Evolutionary conservation across 2,329 filamentous ascomycete genomes (phyloP), one percentile per base, ranked within the genome.

Genomic region (Exophiala dermatitidis): DNA sequence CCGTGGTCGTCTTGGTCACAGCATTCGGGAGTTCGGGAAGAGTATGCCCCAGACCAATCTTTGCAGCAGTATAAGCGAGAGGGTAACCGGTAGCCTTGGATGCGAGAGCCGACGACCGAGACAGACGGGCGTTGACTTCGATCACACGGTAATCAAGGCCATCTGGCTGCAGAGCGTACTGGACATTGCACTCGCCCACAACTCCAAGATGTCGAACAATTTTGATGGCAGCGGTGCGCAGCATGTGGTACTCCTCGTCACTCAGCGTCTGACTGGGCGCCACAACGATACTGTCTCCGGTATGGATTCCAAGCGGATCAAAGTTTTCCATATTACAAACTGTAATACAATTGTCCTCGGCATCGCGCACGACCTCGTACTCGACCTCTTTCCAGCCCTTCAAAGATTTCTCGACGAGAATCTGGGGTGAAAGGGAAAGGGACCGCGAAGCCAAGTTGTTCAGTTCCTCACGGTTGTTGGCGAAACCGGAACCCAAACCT

Each of bases 271-370:
- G 93, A 74, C 87, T 93, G 46, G 93, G 93, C 38, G 93, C 93
- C 56, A 97, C 91, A 59, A 98, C 93, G 65, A 98, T 98, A 65
- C 90, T 96, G 77, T 98, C 93, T 74, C 93, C 93, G 44, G 93
- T 98, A 74, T 98, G 93, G 52, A 95, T 94, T 67, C 93, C 93
- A 36, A 98, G 82, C 61, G 93, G 93, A 68, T 97, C 93, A 66
- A 97, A 97, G 79, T 97, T 97, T 73, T 95, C 89, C 88, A 94
- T 94, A 76, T 94, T 97, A 79, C 91, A 97, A 64, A 97, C 91
- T 2, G 91, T 97, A 67, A 97, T 97, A 71, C 93, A 97, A 81
- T 98, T 98, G 80, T 97, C 94, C 71, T 88, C 85, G 50, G 89
- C 91, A 71, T 98, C 93, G 65, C 93, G 88, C 59, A 97, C 93